Evolutionary conservation across 2,329 filamentous ascomycete genomes (phyloP).

Genomic region (Daldinia eschscholtzii): DNA sequence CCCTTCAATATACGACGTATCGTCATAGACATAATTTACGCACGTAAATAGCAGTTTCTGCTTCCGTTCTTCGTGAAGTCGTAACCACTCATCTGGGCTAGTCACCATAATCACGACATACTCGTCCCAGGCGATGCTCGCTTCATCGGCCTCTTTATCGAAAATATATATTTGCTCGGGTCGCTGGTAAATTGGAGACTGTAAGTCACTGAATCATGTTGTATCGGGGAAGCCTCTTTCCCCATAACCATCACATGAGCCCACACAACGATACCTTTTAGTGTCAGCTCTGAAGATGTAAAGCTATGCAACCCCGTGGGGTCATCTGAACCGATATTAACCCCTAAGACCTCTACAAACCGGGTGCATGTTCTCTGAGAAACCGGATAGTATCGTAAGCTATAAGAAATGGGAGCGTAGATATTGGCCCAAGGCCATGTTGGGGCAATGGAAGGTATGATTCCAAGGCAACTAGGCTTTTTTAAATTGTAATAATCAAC

Average conservation of each 20-base stretch:
- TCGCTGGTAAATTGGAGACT: background rate
- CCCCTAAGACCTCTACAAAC: background rate
- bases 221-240: background rate
- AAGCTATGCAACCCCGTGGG: background rate
- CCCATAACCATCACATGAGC: background rate
- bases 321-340: background rate
- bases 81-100: too few species aligned
- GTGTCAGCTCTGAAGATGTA: background rate
- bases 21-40: background rate
- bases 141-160: background rate
- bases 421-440: slow-evolving; percentile 14
- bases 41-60: background rate
- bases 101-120: background rate
- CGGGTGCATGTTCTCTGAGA: background rate
- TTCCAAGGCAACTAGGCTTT: background rate
- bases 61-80: background rate
- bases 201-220: background rate
- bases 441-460: background rate
- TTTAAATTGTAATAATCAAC: too few species aligned
- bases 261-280: background rate
- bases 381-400: too few species aligned
- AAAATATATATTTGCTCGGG: background rate
- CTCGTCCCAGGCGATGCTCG: background rate
- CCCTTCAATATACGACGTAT: background rate
- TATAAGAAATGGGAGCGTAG: background rate